Evolutionary conservation across 2,329 filamentous ascomycete species (phyloP), one percentile per base, ranked within the genome.

Genomic region (Exophiala alcalophila): DNA sequence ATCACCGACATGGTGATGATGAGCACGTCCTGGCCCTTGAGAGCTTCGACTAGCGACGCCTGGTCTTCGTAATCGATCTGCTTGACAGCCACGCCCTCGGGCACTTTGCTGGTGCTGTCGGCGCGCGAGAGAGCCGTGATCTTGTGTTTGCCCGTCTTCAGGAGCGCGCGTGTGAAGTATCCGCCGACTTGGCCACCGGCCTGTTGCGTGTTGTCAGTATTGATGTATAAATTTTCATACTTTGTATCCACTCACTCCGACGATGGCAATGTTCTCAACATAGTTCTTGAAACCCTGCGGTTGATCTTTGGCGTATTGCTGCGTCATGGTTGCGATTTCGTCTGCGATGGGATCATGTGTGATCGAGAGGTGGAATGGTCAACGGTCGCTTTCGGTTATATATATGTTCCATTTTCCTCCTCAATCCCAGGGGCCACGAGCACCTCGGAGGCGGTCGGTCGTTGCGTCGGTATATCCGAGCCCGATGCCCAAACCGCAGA

Each of bases 21-120:
- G 3, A 82, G 63, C 25, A 70, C 71, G n/a, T 82, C 69, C 47
- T 81, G 75, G 44, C 66, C 76, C 20, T 62, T 56, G 2, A 82
- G 68, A 2, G 75, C 77, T 1, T 59, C 56, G 1, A 75, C 64
- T 6, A 82, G 55, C 1, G 70, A 65, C 4, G 56, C 48, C 3
- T 68, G 61, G 12, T 73, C 61, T 10, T 67, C 54, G 58, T 80
- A 80, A 62, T 77, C 31, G 40, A 57, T 47, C n/a, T 42, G 42
- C 30, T 39, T 40, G 24, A 56, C 37, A 65, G 1, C 50, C 47
- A 57, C 71, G 10, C 72, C 73, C 0, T 62, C 49, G 2, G 76
- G 74, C 3, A 77, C 54, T 11, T 56, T 61, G 50, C 57, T 66
- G 1, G 49, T 50, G 54, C 72, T 74, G 25, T 61, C 65, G 10